Base-by-base conservation (phyloP, 345 rosid species). In the Lumnitzera racemosa region DNA sequence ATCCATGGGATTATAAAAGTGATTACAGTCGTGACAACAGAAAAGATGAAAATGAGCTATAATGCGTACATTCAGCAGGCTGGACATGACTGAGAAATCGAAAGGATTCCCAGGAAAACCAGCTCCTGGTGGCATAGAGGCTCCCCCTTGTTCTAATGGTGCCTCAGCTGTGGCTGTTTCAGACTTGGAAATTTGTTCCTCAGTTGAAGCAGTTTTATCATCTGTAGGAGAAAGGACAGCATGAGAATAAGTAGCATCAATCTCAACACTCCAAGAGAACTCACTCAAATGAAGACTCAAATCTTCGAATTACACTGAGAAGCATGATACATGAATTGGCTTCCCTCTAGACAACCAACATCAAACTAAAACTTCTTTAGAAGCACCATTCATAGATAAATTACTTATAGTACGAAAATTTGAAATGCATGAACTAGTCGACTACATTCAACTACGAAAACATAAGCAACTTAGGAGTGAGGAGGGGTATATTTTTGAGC, bases 1-100 rank as follows among this genome's bases (percentile, higher is more conserved):
- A 20, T 29, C 7, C 36, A 29, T 3, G 36, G 36, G 36, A 29
- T 29, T 29, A 29, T 29, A 29, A 29, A 29, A 29, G 36, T 29
- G 36, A 29, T 29, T 46, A 8, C 11, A 12, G 17, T 24, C n/a
- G 12, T 1, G 24, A 20, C 15, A 46, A 50, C 20, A 13, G 10
- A 49, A 49, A 53, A 46, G 7, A 17, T 54, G 49, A 24, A 51
- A 47, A 29, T 17, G 13, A 12, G 13, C 29, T 13, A 43, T 11
- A 50, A 14, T 55, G 14, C 65, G 31, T 73, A 79, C 81, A 57
- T 73, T 79, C 52, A 79, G 83, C 55, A 79, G 68, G 55, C 74
- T 76, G 24, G 72, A 55, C 83, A 79, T 76, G 31, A 78, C 78
- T 17, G 83, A 79, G 70, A 79, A 79, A 65, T 79, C 83, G 65